phyloP scores from a whole-genome alignment of 177 flowering plant species.

The Vitis hybrid region DNA sequence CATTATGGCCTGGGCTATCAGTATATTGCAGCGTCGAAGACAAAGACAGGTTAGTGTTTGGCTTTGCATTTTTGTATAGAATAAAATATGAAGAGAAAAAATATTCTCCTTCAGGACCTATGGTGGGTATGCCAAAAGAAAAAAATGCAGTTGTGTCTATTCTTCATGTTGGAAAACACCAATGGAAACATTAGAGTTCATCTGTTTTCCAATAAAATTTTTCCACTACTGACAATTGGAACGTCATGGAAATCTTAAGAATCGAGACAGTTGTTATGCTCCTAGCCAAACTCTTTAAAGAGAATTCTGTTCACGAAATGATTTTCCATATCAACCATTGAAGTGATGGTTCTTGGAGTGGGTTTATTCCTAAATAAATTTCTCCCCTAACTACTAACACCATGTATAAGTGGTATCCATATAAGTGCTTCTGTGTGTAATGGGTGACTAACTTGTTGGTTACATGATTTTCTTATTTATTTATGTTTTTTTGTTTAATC shows the following conservation, averaged over 20 bases:
- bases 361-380: no score
- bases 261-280: neutral
- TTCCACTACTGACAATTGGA: neutral
- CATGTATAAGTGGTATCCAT: no score
- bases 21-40: slow-evolving; percentile 56
- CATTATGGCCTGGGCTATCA: slow-evolving; percentile 73
- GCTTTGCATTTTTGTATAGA: neutral
- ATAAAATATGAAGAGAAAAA: neutral
- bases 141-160: neutral
- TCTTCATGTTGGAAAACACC: slow-evolving; percentile 1
- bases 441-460: neutral
- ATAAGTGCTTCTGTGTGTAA: no score
- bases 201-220: neutral
- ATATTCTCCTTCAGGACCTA: neutral
- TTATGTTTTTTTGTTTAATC: slow-evolving; percentile 12
- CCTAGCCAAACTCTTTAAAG: neutral
- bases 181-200: neutral
- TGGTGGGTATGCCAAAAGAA: neutral
- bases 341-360: neutral
- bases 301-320: neutral
- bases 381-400: no score
- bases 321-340: neutral
- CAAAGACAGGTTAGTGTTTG: slow-evolving; percentile 50
- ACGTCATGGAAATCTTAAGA: neutral
- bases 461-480: neutral